Base-by-base conservation (phyloP, 208 protist species). In the Leishmania martiniquensis region DNA sequence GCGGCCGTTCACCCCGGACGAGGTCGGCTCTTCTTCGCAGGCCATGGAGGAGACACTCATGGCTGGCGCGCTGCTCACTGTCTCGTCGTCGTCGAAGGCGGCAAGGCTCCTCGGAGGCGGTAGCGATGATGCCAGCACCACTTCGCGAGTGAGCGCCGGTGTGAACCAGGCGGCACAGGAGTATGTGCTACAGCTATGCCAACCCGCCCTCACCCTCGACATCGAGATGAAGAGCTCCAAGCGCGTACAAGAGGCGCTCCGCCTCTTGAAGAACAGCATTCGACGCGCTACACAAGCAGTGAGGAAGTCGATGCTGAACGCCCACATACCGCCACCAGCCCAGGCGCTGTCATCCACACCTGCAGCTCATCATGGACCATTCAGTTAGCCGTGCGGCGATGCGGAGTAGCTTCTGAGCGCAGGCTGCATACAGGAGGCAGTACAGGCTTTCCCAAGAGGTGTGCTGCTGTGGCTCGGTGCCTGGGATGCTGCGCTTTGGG, bases 1-100 rank as follows among this genome's bases (percentile, higher is more conserved):
- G 42, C 89, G 88, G n/a, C 65, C 66, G 6, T 92, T 84, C 59
- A 70, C 52, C 9, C 86, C 89, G 5, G 86, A 91, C n/a, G 88
- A 87, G 67, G 84, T 96, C 15, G 88, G 85, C 4, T 79, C 89
- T 10, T 87, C 89, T 20, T 60, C 72, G 7, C 63, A 60, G 1
- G 78, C 84, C 32, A 74, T 93, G 2, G 85, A 86, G 72, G 72
- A 89, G 81, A 77, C 72, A 29, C 54, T 93, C 45, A 72, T 76
- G 42, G 60, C 79, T 0, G 81, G 78, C n/a, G 84, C 71, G 29
- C 60, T 66, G 37, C 75, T 85, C 25, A 87, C 79, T 0, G 76
- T 78, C n/a, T 68, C 70, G 37, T 82, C 76, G 45, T 82, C 76
- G 47, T 65, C 67, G n/a, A 84, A 76, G 74, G 68, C 75, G 39